Evolutionary conservation across 805 yeast genomes (phyloP).

Genomic region (Yamadazyma takamatsuzukensis): DNA sequence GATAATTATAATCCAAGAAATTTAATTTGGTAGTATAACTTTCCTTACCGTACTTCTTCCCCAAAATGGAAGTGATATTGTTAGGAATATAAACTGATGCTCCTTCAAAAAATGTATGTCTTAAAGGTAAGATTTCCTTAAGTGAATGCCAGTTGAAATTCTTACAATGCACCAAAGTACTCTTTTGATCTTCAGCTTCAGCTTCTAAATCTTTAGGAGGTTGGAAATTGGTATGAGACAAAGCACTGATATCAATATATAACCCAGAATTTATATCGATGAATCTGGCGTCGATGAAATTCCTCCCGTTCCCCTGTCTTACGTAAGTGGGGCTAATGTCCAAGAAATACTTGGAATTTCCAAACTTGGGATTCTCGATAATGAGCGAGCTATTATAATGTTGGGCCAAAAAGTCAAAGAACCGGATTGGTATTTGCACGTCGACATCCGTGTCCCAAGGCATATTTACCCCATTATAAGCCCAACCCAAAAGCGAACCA

Average conservation of each 20-base stretch:
- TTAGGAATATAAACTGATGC: slow-evolving; percentile 33
- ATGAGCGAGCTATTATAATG: slow-evolving; percentile 21
- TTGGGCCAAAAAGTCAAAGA: slow-evolving; percentile 21
- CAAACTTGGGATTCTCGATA: slow-evolving; percentile 28
- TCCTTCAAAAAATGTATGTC: slow-evolving; percentile 36
- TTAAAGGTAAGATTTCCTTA: slow-evolving; percentile 32
- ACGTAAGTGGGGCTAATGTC: slow-evolving; percentile 25
- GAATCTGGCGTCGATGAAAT: slow-evolving; percentile 35
- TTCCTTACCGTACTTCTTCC: slow-evolving; percentile 28
- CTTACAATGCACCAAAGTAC: slow-evolving; percentile 32
- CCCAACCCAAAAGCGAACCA: slow-evolving; percentile 29
- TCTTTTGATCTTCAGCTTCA: slow-evolving; percentile 9
- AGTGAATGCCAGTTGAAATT: slow-evolving; percentile 38
- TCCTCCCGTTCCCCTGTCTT: slow-evolving; percentile 41
- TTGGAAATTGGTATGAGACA: slow-evolving; percentile 23
- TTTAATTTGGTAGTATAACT: slow-evolving; percentile 25
- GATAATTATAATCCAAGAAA: slow-evolving; percentile 34
- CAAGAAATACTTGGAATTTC: slow-evolving; percentile 23
- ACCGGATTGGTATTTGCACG: slow-evolving; percentile 24
- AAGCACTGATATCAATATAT: slow-evolving; percentile 43
- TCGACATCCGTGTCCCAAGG: slow-evolving; percentile 33
- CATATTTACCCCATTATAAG: slow-evolving; percentile 27
- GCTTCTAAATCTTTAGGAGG: slow-evolving; percentile 14
- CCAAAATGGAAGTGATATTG: slow-evolving; percentile 26
- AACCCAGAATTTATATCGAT: slow-evolving; percentile 37